Evolutionary conservation across 805 yeast genomes (phyloP).

Genomic region (Lipomyces sp.): DNA sequence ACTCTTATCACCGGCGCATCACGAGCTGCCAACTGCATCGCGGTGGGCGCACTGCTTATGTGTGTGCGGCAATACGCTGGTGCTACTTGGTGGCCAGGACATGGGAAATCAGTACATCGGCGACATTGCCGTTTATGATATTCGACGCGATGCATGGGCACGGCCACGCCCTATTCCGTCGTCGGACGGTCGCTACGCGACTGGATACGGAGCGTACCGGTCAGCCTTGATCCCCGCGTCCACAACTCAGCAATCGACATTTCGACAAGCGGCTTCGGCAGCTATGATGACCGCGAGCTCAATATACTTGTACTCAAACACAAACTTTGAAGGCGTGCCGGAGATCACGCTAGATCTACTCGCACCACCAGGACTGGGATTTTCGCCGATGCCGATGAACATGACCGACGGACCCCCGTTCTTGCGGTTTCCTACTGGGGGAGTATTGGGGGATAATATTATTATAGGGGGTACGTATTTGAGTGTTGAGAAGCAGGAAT

Average conservation of each 20-base stretch:
- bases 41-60: conserved; percentile 34
- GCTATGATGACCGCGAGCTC: conserved; percentile 8
- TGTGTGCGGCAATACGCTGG: conserved; percentile 24
- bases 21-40: conserved; percentile 2
- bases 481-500: conserved; percentile 10
- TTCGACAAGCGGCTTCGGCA: background rate
- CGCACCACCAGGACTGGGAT: conserved; percentile 6
- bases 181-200: background rate
- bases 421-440: conserved; percentile 30
- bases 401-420: conserved; percentile 26
- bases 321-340: conserved; percentile 11
- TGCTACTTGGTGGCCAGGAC: conserved; percentile 38
- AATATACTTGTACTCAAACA: conserved; percentile 24
- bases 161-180: conserved; percentile 10
- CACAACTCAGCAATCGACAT: conserved; percentile 4
- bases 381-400: conserved; percentile 3
- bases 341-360: conserved; percentile 19
- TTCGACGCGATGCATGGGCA: conserved; percentile 24
- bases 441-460: conserved; percentile 24
- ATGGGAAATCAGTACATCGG: conserved; percentile 23
- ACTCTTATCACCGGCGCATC: conserved; percentile 15
- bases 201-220: conserved; percentile 26
- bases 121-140: conserved; percentile 26
- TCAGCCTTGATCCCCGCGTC: conserved; percentile 17
- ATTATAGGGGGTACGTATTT: conserved; percentile 24